Percentiles rank a stretch among this genome's conserved stretches.
These are phyloP conservation scores for Suhomyces sp. DNA, from an alignment of 805 yeast species.

Conservation along the genomic window DNA sequence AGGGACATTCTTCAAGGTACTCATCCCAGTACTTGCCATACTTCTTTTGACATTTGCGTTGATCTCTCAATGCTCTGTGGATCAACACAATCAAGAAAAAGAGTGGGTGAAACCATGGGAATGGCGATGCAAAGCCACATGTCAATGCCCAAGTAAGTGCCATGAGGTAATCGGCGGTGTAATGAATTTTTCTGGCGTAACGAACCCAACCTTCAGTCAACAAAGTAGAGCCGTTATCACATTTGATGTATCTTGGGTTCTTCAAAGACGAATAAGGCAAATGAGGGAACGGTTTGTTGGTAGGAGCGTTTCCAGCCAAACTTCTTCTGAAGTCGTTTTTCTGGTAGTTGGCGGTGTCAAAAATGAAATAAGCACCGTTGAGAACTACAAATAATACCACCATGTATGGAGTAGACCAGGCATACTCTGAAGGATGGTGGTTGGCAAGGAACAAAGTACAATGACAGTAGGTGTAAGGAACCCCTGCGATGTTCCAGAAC, in stretches of 20 bases:
- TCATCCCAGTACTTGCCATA: slow-evolving; percentile 94
- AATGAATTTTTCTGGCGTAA: slow-evolving; percentile 90
- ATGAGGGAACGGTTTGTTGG: slow-evolving; percentile 90
- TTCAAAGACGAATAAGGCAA: slow-evolving; percentile 79
- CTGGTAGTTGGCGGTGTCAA: slow-evolving; percentile 93
- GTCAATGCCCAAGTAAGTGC: slow-evolving; percentile 87
- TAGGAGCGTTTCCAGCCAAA: slow-evolving; percentile 71
- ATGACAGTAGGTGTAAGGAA: slow-evolving; percentile 96
- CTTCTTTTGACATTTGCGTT: slow-evolving; percentile 76
- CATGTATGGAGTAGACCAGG: slow-evolving; percentile 65
- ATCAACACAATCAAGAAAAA: slow-evolving; percentile 84
- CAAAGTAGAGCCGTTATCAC: slow-evolving; percentile 80
- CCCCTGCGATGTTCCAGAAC: slow-evolving; percentile 99
- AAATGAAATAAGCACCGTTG: slow-evolving; percentile 78
- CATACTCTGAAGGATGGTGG: slow-evolving; percentile 82
- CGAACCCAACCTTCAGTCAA: slow-evolving; percentile 93
- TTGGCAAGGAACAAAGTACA: slow-evolving; percentile 79
- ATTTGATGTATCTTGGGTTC: slow-evolving; percentile 80
- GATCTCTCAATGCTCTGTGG: slow-evolving; percentile 89
- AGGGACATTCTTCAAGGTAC: slow-evolving; percentile 85
- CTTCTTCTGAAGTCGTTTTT: slow-evolving; percentile 86
- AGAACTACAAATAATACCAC: slow-evolving; percentile 53
- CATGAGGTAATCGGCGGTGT: slow-evolving; percentile 91
- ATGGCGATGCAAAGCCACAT: slow-evolving; percentile 82
- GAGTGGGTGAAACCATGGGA: slow-evolving; percentile 95